phyloP scores from a whole-genome alignment of 306 rosid species.

The Prunus mongolica region DNA sequence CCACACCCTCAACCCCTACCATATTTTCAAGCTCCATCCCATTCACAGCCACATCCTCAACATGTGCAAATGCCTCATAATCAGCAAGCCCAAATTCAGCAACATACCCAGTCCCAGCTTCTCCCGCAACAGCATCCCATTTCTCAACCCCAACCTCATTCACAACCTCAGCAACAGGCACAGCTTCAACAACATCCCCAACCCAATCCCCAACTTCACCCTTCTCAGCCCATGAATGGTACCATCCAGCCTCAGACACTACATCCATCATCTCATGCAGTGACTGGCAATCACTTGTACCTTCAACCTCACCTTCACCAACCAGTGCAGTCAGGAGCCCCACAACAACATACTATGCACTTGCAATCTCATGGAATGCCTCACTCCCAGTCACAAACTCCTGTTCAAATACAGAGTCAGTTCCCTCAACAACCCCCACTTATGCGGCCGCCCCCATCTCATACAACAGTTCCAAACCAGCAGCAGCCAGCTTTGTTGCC shows the following conservation, averaged over 20 bases:
- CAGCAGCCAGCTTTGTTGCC: slow-evolving; percentile 55
- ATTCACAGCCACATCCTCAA: slow-evolving; percentile 58
- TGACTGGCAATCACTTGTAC: slow-evolving; percentile 63
- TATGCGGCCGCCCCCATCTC: slow-evolving; percentile 58
- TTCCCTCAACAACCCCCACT: slow-evolving; percentile 56
- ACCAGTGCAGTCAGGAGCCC: slow-evolving; percentile 48
- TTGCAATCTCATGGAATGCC: slow-evolving; percentile 50
- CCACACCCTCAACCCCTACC: slow-evolving; percentile 35
- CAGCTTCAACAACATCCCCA: slow-evolving; percentile 43
- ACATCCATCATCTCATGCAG: slow-evolving; percentile 51
- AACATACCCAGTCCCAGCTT: slow-evolving; percentile 54
- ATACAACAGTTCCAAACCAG: slow-evolving; percentile 57
- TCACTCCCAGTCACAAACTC: slow-evolving; percentile 50
- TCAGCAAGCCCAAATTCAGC: slow-evolving; percentile 75
- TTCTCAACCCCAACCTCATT: slow-evolving; percentile 49
- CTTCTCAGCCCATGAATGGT: slow-evolving; percentile 32
- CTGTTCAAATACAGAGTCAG: slow-evolving; percentile 54
- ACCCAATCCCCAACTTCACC: slow-evolving; percentile 34
- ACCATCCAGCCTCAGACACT: slow-evolving; percentile 57
- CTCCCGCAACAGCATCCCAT: slow-evolving; percentile 55
- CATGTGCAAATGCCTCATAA: slow-evolving; percentile 58
- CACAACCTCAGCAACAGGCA: slow-evolving; percentile 53
- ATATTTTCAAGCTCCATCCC: slow-evolving; percentile 35
- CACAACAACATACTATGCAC: slow-evolving; percentile 47
- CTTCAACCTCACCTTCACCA: slow-evolving; percentile 64